Conservation (phyloP, 768 basidiomycete species). For the Boletus rubroflammeus region DNA sequence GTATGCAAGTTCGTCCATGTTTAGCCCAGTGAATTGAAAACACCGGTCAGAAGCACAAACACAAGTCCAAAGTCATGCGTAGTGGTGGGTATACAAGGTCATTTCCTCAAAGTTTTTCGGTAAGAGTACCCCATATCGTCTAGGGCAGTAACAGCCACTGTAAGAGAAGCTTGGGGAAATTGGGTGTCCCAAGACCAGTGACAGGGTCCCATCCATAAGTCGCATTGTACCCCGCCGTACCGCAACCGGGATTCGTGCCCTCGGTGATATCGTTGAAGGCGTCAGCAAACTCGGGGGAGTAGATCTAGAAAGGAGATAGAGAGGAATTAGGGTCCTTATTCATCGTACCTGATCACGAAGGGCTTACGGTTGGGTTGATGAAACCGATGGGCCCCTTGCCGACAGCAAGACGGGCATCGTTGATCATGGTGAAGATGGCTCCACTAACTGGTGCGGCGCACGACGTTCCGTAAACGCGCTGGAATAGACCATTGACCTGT, state of each 20-base stretch:
- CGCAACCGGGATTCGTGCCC: constrained; percentile 45
- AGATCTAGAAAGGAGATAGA: not conserved
- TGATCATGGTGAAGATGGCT: constrained; percentile 37
- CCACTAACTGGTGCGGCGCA: constrained; percentile 30
- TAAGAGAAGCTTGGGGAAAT: constrained; percentile 38
- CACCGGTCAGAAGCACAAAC: no score
- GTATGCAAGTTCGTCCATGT: not conserved
- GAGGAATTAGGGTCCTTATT: not conserved
- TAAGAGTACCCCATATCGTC: not conserved
- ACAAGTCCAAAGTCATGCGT: not conserved
- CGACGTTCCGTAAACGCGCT: constrained; percentile 32
- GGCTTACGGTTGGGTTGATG: constrained; percentile 5
- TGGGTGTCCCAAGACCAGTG: constrained; percentile 47
- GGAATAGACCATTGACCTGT: constrained; percentile 27
- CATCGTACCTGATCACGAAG: not conserved
- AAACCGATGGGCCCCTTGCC: constrained; percentile 31
- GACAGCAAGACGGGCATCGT: constrained; percentile 34
- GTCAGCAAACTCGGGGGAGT: not conserved
- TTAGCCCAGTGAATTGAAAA: not conserved
- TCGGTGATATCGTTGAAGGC: constrained; percentile 41
- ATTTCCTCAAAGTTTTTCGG: not conserved
- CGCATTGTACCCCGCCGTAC: constrained; percentile 36
- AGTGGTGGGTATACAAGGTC: not conserved
- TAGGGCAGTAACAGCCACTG: constrained; percentile 32
- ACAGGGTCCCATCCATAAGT: constrained; percentile 42